A percentile compares a stretch with the other conserved stretches of the same genome.
Evolutionary conservation across 352 stramenopile species (phyloP).

Genomic region (Globisporangium camurandrum): DNA sequence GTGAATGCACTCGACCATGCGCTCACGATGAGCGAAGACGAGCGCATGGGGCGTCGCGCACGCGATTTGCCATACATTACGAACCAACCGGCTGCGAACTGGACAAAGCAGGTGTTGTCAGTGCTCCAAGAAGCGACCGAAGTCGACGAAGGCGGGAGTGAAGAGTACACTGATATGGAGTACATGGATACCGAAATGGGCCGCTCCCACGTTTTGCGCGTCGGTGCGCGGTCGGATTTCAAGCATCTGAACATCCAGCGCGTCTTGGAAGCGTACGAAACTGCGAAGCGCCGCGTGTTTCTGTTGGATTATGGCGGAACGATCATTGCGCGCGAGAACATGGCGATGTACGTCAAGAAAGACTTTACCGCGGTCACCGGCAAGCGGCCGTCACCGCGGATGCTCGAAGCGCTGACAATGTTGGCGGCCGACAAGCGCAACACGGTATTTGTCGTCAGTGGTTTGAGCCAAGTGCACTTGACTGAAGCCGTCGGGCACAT

Average conservation of each 20-base stretch:
- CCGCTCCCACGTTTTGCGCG: conserved; percentile 59
- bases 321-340: conserved; percentile 87
- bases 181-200: conserved; percentile 86
- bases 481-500: conserved; percentile 90
- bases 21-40: conserved; percentile 88
- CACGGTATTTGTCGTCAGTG: conserved; percentile 97
- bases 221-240: conserved; percentile 66
- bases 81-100: conserved; percentile 87
- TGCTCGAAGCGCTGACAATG: conserved; percentile 84
- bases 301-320: conserved; percentile 97
- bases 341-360: conserved; percentile 96
- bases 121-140: conserved; percentile 77
- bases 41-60: conserved; percentile 85
- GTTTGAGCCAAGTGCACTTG: conserved; percentile 89
- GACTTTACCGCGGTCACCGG: conserved; percentile 92
- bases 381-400: conserved; percentile 83
- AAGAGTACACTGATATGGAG: conserved; percentile 79
- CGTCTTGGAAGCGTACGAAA: conserved; percentile 82
- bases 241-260: conserved; percentile 77
- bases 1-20: conserved; percentile 90
- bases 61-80: conserved; percentile 97
- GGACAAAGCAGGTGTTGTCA: conserved; percentile 93
- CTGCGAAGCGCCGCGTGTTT: conserved; percentile 88
- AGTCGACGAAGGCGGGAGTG: conserved; percentile 53
- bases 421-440: conserved; percentile 90